Conservation (phyloP, 202 grass and related monocot genomes). For the Cymbopogon flexuosus region DNA sequence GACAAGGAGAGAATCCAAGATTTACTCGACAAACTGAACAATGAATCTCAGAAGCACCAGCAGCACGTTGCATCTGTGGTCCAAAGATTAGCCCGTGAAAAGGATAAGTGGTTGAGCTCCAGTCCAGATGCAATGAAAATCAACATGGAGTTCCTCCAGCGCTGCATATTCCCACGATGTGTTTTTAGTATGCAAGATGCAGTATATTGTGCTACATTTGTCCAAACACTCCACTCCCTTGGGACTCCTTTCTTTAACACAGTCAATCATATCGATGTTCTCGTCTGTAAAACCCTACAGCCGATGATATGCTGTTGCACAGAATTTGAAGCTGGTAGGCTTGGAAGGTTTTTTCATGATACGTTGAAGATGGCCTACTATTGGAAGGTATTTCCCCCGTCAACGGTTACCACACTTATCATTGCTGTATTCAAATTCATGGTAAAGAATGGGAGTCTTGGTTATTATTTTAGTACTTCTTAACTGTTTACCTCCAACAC, state of each 20-base stretch:
- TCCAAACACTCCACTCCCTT: conserved; percentile 77
- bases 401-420: conserved; percentile 15
- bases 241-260: conserved; percentile 94
- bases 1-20: conserved; percentile 99
- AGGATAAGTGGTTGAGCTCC: conserved; percentile 87
- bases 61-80: conserved; percentile 69
- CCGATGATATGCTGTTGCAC: conserved; percentile 99
- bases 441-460: neutral
- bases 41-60: conserved; percentile 84
- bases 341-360: conserved; percentile 92
- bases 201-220: conserved; percentile 92
- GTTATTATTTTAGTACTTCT: conserved; percentile 26
- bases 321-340: conserved; percentile 88
- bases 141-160: conserved; percentile 95
- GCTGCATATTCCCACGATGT: conserved; percentile 86
- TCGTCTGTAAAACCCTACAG: conserved; percentile 88
- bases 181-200: conserved; percentile 85
- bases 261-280: conserved; percentile 83
- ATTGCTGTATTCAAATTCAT: conserved; percentile 7
- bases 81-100: conserved; percentile 75
- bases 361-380: conserved; percentile 92
- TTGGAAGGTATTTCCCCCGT: conserved; percentile 93
- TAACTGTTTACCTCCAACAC: conserved; percentile 33
- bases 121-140: conserved; percentile 87
- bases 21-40: conserved; percentile 74